Evolutionary conservation across 169 alveolate genomes (phyloP).

Genomic region (Plasmodium knowlesi): DNA sequence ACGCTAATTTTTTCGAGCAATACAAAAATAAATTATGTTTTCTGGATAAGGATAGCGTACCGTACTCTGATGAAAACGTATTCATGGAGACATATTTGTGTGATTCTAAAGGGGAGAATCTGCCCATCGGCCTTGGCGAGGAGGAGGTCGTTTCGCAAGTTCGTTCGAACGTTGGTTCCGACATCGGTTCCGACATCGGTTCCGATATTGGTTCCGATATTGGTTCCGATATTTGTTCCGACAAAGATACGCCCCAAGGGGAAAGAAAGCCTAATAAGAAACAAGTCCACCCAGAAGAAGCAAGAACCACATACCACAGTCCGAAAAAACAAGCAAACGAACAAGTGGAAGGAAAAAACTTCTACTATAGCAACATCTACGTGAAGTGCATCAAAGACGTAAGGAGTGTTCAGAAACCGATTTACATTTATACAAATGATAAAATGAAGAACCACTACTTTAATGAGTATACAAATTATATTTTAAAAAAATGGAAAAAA

Average conservation of each 20-base stretch:
- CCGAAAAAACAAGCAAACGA: not conserved
- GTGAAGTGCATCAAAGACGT: constrained; percentile 39
- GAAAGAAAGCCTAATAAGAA: not conserved
- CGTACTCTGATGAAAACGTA: constrained; percentile 18
- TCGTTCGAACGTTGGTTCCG: too few relatives aligned
- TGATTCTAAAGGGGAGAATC: not conserved
- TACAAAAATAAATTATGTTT: constrained; percentile 20
- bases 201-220: too few relatives aligned
- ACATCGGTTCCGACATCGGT: too few relatives aligned
- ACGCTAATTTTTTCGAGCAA: constrained; percentile 10
- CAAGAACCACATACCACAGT: not conserved
- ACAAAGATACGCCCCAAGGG: not conserved
- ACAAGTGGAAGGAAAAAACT: not conserved
- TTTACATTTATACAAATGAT: constrained; percentile 56
- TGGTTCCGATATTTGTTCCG: not conserved
- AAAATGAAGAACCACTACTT: constrained; percentile 72
- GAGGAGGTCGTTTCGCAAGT: not conserved
- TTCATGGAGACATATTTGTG: constrained; percentile 26
- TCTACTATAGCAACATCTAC: constrained; percentile 41
- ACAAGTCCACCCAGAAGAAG: not conserved
- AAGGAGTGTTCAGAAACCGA: constrained; percentile 38
- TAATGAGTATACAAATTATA: constrained; percentile 62
- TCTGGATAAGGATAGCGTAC: constrained; percentile 22
- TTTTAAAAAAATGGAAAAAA: constrained; percentile 64
- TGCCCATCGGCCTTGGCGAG: not conserved